Conservation (phyloP, 352 stramenopile genomes). For the Phytophthora colocasiae region DNA sequence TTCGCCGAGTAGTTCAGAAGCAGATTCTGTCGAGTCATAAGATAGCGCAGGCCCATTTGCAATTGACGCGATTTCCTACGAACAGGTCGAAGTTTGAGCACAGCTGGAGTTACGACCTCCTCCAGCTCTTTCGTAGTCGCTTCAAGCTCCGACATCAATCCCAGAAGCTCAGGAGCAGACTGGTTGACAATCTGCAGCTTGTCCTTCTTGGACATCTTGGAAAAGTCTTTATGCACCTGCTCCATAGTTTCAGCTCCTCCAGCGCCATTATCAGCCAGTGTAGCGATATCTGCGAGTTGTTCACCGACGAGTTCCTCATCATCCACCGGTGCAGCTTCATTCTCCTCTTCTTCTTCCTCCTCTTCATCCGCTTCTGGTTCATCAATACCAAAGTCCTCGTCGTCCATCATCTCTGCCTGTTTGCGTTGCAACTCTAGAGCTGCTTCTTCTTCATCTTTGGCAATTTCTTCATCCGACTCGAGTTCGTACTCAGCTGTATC, state of each 20-base stretch:
- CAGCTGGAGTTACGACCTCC: slow-evolving; percentile 69
- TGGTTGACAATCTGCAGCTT: slow-evolving; percentile 90
- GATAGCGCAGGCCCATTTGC: slow-evolving; percentile 76
- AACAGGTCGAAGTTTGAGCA: slow-evolving; percentile 77
- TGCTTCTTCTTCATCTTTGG: slow-evolving; percentile 85
- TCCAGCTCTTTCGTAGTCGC: slow-evolving; percentile 70
- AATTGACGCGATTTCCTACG: slow-evolving; percentile 60
- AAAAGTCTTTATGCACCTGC: slow-evolving; percentile 83
- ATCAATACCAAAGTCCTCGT: slow-evolving; percentile 87
- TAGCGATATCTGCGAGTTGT: slow-evolving; percentile 81
- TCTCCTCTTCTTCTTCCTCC: slow-evolving; percentile 49
- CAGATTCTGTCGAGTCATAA: slow-evolving; percentile 83
- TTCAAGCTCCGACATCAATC: slow-evolving; percentile 74
- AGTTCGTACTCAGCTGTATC: slow-evolving; percentile 86
- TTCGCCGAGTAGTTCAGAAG: slow-evolving; percentile 88
- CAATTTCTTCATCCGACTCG: slow-evolving; percentile 80
- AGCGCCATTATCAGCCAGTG: slow-evolving; percentile 57
- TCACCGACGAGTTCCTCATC: slow-evolving; percentile 76
- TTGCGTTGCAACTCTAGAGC: slow-evolving; percentile 87
- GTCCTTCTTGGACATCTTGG: slow-evolving; percentile 87
- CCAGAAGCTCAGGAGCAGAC: slow-evolving; percentile 81
- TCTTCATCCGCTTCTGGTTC: slow-evolving; percentile 45
- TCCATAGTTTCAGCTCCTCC: slow-evolving; percentile 67
- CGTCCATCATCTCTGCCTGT: slow-evolving; percentile 86
- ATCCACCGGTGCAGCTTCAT: slow-evolving; percentile 43